Evolutionary conservation across 2,329 filamentous ascomycete species (phyloP).

Genomic region (Penicillium aurantiogriseum): DNA sequence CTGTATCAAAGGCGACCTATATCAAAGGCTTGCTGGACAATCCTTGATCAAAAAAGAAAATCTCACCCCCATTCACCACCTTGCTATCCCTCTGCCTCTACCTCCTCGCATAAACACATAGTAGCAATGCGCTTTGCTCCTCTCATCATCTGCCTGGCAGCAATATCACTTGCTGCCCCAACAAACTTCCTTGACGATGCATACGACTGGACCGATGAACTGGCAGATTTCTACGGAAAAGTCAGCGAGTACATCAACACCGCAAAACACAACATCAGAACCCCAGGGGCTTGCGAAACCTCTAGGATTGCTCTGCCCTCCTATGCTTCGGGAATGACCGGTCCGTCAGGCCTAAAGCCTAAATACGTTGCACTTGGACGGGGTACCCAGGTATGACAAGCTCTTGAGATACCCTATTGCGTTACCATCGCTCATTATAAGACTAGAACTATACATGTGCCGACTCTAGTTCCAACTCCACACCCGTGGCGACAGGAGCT

Average conservation of each 20-base stretch:
- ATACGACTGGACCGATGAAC: slow-evolving; percentile 42
- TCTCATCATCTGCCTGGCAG: slow-evolving; percentile 32
- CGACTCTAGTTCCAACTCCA: slow-evolving; percentile 56
- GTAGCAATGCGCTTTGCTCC: slow-evolving; percentile 24
- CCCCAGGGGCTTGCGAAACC: slow-evolving; percentile 33
- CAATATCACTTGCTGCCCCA: slow-evolving; percentile 37
- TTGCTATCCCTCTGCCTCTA: not conserved
- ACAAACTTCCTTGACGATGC: slow-evolving; percentile 30
- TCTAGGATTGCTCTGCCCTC: slow-evolving; percentile 37
- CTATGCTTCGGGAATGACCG: slow-evolving; percentile 61
- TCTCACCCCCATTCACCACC: not conserved
- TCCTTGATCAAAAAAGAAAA: not conserved
- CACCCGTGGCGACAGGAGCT: slow-evolving; percentile 68
- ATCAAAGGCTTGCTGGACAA: slow-evolving; percentile 9
- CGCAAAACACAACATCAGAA: slow-evolving; percentile 18
- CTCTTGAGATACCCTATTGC: not conserved
- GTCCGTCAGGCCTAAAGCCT: slow-evolving; percentile 60
- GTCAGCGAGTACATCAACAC: slow-evolving; percentile 42
- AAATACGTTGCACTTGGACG: slow-evolving; percentile 81
- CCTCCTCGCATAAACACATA: slow-evolving; percentile 18
- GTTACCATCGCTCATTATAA: slow-evolving; percentile 11
- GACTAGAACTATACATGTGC: slow-evolving; percentile 87
- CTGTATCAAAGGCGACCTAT: slow-evolving; percentile 13
- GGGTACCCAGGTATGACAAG: slow-evolving; percentile 59
- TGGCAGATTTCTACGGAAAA: slow-evolving; percentile 41